Base-by-base conservation (phyloP, 2,329 filamentous ascomycete species). In the Penicillium sp. region DNA sequence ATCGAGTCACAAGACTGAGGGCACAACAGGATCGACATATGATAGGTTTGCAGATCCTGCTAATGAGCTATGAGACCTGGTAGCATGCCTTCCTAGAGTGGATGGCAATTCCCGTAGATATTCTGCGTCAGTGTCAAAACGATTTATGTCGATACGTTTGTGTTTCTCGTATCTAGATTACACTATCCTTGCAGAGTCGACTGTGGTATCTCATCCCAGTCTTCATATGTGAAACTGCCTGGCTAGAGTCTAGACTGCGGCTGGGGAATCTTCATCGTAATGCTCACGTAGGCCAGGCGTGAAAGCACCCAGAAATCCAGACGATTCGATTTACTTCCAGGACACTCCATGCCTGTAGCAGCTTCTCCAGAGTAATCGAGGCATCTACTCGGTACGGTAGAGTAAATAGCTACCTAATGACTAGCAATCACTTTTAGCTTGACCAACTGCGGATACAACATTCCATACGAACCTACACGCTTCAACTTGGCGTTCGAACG, bases 21-120 rank as follows among this genome's bases (percentile, higher is more conserved):
- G 17, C 1, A 35, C 22, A 25, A 28, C 12, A 45, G 39, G 43
- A 1, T 31, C 17, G 8, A 51, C 28, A 28, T 20, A 34, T 31
- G 37, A 22, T 12, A 56, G 51, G 7, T 55, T 55, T 31, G 28
- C 54, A 25, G 54, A 52, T 52, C 58, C 65, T 34, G 61, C 60
- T n/a, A 60, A 60, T 34, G 59, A 67, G 31, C 55, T 63, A 12
- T 64, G 51, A 63, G 31, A 3, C 10, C n/a, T 15, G 7, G 22
- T 34, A 4, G 5, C 11, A 10, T 28, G 20, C 12, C 31, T 31
- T 1, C 31, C 31, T 31, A 12, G 35, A 15, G 20, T 39, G 7
- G 14, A 22, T 22, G 8, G 31, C 3, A n/a, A 14, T 14, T 14
- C 10, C 41, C 12, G 28, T 34, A 50, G 7, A 20, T 12, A 31